Evolutionary conservation across 176 grass and related monocot genomes (phyloP).

Genomic region (Triticum turgidum): DNA sequence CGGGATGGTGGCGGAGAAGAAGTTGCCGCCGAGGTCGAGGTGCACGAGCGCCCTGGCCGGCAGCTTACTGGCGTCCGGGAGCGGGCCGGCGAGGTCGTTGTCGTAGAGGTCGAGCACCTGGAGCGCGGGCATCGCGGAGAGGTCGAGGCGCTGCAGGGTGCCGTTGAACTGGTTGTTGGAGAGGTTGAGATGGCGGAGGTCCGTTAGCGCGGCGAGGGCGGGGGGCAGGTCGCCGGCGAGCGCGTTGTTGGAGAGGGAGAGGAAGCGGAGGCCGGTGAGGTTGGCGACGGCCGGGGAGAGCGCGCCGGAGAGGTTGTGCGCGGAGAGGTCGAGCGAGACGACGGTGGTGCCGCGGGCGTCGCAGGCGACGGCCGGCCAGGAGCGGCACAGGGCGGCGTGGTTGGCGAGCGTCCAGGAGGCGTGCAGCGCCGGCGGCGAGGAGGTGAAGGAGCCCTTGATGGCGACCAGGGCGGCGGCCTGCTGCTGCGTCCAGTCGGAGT

Average conservation of each 20-base stretch:
- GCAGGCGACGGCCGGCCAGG: constrained; percentile 60
- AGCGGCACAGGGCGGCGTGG: constrained; percentile 45
- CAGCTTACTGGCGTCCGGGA: background rate
- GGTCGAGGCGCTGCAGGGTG: constrained; percentile 33
- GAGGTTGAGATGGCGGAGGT: constrained; percentile 58
- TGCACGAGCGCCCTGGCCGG: constrained; percentile 15
- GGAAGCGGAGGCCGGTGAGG: constrained; percentile 29
- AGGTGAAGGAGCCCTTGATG: constrained; percentile 47
- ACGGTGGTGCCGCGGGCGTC: constrained; percentile 26
- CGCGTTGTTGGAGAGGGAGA: constrained; percentile 47
- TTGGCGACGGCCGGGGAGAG: constrained; percentile 40
- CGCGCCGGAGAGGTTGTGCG: constrained; percentile 53
- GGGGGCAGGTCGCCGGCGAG: constrained; percentile 36
- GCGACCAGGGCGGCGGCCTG: constrained; percentile 53
- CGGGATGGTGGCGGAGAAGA: constrained; percentile 65
- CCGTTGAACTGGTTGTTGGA: constrained; percentile 88
- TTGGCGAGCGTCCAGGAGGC: constrained; percentile 44
- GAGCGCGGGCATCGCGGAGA: constrained; percentile 36
- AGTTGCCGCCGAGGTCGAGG: constrained; percentile 81
- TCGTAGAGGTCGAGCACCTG: constrained; percentile 70
- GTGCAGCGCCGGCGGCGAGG: constrained; percentile 18
- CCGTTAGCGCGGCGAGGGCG: constrained; percentile 16
- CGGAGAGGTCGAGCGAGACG: constrained; percentile 58
- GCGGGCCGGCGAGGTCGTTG: constrained; percentile 61
- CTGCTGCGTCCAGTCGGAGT: background rate